phyloP scores from a whole-genome alignment of 805 yeast genomes.

The Ogataea neopini region DNA sequence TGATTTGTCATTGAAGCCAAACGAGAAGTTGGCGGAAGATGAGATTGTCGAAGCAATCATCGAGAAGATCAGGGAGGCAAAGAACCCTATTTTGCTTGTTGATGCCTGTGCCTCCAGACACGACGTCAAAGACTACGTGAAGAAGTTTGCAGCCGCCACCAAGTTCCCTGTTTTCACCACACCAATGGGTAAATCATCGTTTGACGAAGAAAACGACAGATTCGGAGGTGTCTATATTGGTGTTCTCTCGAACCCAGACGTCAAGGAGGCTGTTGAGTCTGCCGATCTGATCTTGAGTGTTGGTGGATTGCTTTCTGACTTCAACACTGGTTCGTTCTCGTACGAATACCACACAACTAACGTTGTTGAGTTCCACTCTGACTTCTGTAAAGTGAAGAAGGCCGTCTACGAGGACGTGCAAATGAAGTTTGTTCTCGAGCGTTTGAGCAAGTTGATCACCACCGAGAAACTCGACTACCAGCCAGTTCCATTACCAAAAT shows the following conservation, averaged over 20 bases:
- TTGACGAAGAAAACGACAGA: constrained; percentile 70
- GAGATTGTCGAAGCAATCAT: constrained; percentile 60
- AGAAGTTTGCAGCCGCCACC: constrained; percentile 60
- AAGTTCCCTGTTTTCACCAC: constrained; percentile 83
- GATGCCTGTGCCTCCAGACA: constrained; percentile 90
- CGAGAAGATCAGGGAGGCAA: constrained; percentile 54
- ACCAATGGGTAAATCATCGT: constrained; percentile 86
- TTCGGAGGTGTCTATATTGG: constrained; percentile 89
- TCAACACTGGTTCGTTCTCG: constrained; percentile 87
- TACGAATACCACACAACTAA: constrained; percentile 73
- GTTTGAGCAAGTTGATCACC: constrained; percentile 40
- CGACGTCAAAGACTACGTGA: constrained; percentile 62
- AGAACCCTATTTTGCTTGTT: constrained; percentile 73
- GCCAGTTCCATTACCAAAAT: constrained; percentile 57
- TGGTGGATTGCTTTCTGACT: constrained; percentile 84
- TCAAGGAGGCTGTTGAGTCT: constrained; percentile 68
- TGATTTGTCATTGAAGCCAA: constrained; percentile 56
- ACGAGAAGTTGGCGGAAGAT: constrained; percentile 60
- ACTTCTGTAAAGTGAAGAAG: constrained; percentile 66
- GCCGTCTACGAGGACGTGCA: constrained; percentile 74
- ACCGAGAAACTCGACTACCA: constrained; percentile 39
- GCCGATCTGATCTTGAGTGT: constrained; percentile 76
- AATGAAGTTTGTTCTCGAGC: constrained; percentile 58
- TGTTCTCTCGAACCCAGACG: constrained; percentile 70
- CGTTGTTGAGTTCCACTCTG: constrained; percentile 78